Evolutionary conservation across 2,329 filamentous ascomycete genomes (phyloP), one percentile per base, ranked within the genome.

Genomic region (Beauveria rudraprayagi): DNA sequence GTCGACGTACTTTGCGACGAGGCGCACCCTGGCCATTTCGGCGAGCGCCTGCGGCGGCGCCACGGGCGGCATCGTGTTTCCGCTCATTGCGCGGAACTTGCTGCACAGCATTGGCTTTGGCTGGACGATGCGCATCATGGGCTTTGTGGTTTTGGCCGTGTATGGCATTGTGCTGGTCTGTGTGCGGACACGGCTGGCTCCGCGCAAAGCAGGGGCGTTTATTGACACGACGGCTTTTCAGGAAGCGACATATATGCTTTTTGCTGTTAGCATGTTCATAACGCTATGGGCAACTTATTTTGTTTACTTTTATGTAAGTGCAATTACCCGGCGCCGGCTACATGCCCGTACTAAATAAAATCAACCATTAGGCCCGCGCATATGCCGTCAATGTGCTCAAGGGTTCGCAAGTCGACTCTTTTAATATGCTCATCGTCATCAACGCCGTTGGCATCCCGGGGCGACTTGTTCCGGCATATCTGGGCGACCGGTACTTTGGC

Each of bases 111-210:
- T 88, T 3, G 86, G 86, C 0, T 89, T 87, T 66, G 76, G 77
- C 0, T 88, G 85, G 84, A 86, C 86, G 0, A 78, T 87, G n/a
- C 76, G 86, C 0, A 78, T 81, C 0, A 77, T 87, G 63, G 86
- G 81, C 0, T 80, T 89, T 56, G 77, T 89, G 34, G 34, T 37
- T 14, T 37, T 87, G 2, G 77, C 72, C 0, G 75, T 67, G 0
- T 72, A 77, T 0, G 66, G 76, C 4, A 69, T 76, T 1, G 66
- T 79, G 19, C 61, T 79, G 10, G 6, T 61, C 2, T 75, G 81
- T 40, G 72, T 80, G n/a, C 76, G 75, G 62, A 77, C 80, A 22
- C 75, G 81, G 9, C 66, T 83, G 11, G 77, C 76, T 1, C 78
- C 78, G 1, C 73, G 80, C 24, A 78, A 76, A 59, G 72, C 73